Evolutionary conservation across 179 eudicot species (phyloP).

Genomic region (Beta macrorhiza): DNA sequence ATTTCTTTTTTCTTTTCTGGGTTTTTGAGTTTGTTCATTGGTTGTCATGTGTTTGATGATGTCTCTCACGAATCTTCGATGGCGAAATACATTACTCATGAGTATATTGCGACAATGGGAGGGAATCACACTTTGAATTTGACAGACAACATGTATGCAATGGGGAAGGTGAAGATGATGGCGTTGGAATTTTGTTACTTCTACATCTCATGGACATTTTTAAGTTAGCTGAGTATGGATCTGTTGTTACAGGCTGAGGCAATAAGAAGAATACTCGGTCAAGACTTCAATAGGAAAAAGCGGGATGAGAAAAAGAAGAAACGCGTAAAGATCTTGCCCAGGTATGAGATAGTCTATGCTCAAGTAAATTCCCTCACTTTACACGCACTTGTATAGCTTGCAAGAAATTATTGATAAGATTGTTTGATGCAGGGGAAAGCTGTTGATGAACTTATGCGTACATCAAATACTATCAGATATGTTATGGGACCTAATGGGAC

Average conservation of each 20-base stretch:
- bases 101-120: too few relatives aligned
- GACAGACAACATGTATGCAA: too few relatives aligned
- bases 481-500: conserved; percentile 79
- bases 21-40: too few relatives aligned
- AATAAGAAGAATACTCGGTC: conserved; percentile 79
- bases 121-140: too few relatives aligned
- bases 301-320: conserved; percentile 82
- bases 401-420: conserved; percentile 5
- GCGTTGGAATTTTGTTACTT: too few relatives aligned
- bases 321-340: conserved; percentile 85
- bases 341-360: conserved; percentile 38
- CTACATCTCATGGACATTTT: neutral
- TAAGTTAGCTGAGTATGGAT: conserved; percentile 15
- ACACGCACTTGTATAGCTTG: neutral
- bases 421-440: conserved; percentile 66
- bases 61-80: too few relatives aligned
- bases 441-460: conserved; percentile 59
- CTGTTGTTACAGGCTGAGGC: conserved; percentile 62
- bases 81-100: too few relatives aligned
- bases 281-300: conserved; percentile 91
- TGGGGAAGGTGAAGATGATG: too few relatives aligned
- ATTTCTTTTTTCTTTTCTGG: too few relatives aligned
- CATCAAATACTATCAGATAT: conserved; percentile 63
- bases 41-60: too few relatives aligned
- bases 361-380: neutral